Evolutionary conservation across 371 early-diverging fungal genomes (phyloP), one percentile per base, ranked within the genome.

Genomic region (Mortierella sp.): DNA sequence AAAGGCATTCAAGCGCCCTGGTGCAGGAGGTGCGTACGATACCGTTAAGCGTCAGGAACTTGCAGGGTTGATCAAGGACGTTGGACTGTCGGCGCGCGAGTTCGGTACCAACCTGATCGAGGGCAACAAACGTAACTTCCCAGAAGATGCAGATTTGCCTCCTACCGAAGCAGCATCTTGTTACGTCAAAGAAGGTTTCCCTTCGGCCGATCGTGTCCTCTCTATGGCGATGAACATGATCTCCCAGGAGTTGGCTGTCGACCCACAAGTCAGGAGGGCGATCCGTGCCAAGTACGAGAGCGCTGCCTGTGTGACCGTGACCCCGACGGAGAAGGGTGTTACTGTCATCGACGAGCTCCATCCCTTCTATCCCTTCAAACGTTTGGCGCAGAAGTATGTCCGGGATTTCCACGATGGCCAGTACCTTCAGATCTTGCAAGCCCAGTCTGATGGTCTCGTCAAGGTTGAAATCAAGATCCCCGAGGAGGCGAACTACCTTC

Each of bases 361-460:
- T 79, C 94, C 96, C 2, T 95, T 92, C 79, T 91, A 93, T 90
- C 93, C 95, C 1, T 98, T 96, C 92, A 98, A 98, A 90, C 98
- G 94, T 73, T 83, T 99, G 76, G 84, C 87, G 14, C 92, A 94
- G 38, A 98, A 98, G 84, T 97, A 95, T 2, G 88, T 96, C 13
- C 81, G 85, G 6, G 93, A 88, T 24, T 97, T 97, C 80, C 89
- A 84, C 14, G 92, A 95, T 75, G 95, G 92, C 3, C 94, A 95
- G 84, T 96, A 97, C 82, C 85, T 98, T 44, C 92, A 93, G 70
- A 91, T 98, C 4, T 81, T 95, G 9, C 91, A 94, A 73, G 97
- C 97, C 0, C 98, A 96, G 78, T 77, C 88, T 1, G 94, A 95
- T 34, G 96, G 96, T 1, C 88, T 98, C 31, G 84, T 97, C 65